Percentiles rank a stretch among this genome's conserved stretches.
Evolutionary conservation across 352 stramenopile genomes (phyloP).

Genomic region (Pythium scleroteichum): DNA sequence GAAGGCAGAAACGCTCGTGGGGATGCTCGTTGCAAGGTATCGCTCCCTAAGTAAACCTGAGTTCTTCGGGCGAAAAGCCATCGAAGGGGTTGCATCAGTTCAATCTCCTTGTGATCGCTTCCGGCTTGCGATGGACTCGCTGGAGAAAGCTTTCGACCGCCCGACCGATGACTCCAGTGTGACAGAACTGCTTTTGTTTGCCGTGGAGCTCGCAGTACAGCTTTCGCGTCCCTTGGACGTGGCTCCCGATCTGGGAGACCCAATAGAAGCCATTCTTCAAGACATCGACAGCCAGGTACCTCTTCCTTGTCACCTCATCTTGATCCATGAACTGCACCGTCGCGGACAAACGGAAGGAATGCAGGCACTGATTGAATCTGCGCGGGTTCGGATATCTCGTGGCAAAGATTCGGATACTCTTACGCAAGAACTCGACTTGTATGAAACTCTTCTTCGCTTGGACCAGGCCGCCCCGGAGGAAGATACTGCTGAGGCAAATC

Average conservation of each 20-base stretch:
- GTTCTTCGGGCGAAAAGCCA: slow-evolving; percentile 26
- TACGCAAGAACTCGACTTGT: slow-evolving; percentile 7
- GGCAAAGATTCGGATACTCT: not conserved
- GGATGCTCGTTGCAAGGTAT: slow-evolving; percentile 36
- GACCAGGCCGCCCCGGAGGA: not conserved
- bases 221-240: too few relatives aligned
- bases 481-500: not conserved
- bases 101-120: slow-evolving; percentile 31
- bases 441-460: slow-evolving; percentile 5
- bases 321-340: slow-evolving; percentile 10
- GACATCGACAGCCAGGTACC: slow-evolving; percentile 1
- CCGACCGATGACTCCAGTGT: not conserved
- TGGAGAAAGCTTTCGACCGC: slow-evolving; percentile 33
- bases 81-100: slow-evolving; percentile 38
- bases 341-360: not conserved
- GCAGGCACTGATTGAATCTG: not conserved
- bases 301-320: not conserved
- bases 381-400: not conserved
- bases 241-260: too few relatives aligned
- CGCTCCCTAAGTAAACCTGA: slow-evolving; percentile 29
- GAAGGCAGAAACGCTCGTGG: slow-evolving; percentile 41
- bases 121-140: slow-evolving; percentile 38
- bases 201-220: slow-evolving; percentile 34
- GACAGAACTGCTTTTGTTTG: slow-evolving; percentile 35
- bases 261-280: too few relatives aligned